phyloP scores from a whole-genome alignment of 768 basidiomycete species.

The Ramaria sp. region DNA sequence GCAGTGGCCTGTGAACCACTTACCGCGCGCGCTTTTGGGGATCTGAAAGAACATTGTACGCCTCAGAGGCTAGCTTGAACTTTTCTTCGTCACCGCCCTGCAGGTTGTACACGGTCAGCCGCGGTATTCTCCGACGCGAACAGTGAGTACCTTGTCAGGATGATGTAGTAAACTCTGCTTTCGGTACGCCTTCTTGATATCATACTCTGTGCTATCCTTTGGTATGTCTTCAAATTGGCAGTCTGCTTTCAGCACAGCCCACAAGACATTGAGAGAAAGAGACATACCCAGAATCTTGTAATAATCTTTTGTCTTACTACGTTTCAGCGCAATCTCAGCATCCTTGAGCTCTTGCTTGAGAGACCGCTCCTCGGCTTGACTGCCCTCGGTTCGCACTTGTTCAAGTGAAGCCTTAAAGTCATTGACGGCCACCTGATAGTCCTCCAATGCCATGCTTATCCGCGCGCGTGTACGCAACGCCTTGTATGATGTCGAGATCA shows the following conservation, averaged over 20 bases:
- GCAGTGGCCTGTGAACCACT: no score
- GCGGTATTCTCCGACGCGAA: no score
- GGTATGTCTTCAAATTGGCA: no score
- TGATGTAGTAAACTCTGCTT: constrained; percentile 78
- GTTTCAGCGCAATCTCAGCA: constrained; percentile 72
- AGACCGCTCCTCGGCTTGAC: constrained; percentile 49
- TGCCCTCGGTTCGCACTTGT: constrained; percentile 53
- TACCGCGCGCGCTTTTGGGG: constrained; percentile 48
- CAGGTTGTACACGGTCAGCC: no score
- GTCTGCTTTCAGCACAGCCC: no score
- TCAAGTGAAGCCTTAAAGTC: constrained; percentile 79
- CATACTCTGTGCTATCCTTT: constrained; percentile 51
- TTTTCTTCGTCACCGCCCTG: constrained; percentile 95
- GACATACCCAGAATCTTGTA: constrained; percentile 57
- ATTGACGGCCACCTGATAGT: constrained; percentile 56
- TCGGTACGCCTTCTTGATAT: constrained; percentile 89
- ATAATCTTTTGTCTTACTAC: constrained; percentile 86
- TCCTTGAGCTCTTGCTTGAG: constrained; percentile 63
- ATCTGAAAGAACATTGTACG: constrained; percentile 74
- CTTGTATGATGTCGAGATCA: constrained; percentile 66
- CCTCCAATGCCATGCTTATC: constrained; percentile 62
- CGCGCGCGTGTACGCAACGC: constrained; percentile 80
- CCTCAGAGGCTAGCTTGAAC: constrained; percentile 85
- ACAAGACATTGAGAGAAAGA: no score
- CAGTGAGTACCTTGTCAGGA: constrained; percentile 86